These are phyloP conservation scores for Penstemon eatonii DNA, from an alignment of 257 asterid genomes.

Conservation along the genomic window DNA sequence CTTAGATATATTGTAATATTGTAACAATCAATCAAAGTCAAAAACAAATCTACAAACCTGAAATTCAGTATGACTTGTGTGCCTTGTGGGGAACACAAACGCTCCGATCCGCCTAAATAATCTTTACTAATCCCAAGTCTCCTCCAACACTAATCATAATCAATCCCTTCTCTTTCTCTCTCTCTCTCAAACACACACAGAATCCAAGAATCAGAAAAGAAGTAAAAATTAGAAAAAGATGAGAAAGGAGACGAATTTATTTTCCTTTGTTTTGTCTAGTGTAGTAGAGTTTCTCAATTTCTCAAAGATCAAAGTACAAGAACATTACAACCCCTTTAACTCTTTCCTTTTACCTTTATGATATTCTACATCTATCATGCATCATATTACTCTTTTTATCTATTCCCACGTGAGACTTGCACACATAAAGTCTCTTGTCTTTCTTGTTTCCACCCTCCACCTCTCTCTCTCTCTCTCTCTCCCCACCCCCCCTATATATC, in stretches of 20 bases:
- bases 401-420: constrained; percentile 76
- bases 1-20: constrained; percentile 23
- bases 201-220: constrained; percentile 7
- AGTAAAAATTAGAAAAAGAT: constrained; percentile 21
- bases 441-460: constrained; percentile 33
- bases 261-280: constrained; percentile 21
- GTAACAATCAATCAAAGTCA: constrained; percentile 25
- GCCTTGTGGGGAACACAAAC: constrained; percentile 46
- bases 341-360: constrained; percentile 45
- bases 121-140: constrained; percentile 52
- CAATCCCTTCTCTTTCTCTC: constrained; percentile 22
- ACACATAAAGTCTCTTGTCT: constrained; percentile 31
- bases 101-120: constrained; percentile 44
- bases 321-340: constrained; percentile 47
- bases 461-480: constrained; percentile 21
- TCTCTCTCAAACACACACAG: constrained; percentile 13
- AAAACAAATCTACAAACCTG: constrained; percentile 36
- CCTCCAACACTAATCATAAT: constrained; percentile 28
- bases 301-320: constrained; percentile 50
- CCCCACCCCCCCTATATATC: constrained; percentile 15
- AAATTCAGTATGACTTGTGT: constrained; percentile 44
- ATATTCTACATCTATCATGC: constrained; percentile 39
- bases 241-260: not conserved
- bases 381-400: constrained; percentile 31
- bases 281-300: constrained; percentile 28